Evolutionary conservation across 169 alveolate genomes (phyloP), one percentile per base, ranked within the genome.

Genomic region (Eimeria acervulina): DNA sequence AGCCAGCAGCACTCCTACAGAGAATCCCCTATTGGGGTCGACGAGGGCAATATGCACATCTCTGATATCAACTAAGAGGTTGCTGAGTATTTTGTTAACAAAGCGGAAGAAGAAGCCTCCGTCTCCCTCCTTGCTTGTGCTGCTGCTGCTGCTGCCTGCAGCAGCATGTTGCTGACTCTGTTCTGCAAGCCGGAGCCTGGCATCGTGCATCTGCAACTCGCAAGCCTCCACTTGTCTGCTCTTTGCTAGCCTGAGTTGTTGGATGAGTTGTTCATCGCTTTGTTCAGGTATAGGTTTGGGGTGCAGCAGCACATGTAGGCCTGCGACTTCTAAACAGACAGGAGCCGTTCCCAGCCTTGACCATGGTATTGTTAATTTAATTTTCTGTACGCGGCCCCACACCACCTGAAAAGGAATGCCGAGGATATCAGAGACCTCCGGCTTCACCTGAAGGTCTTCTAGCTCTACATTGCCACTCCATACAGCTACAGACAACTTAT

Each of bases 391-490:
- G 81, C 95, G 97, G 21, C 99, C 99, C 83, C 96, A 97, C 42
- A 97, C 96, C 28, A 97, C 96, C 47, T 96, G 97, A 42, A 97
- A 88, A 31, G 98, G 98, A 33, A 97, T 94, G 55, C 97, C 97
- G 28, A 97, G 95, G 85, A 87, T 96, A 78, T 97, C 98, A 33
- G 98, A 95, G 94, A 98, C 97, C 80, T 98, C 98, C 42, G 97
- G 97, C 97, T 98, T 98, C 38, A 98, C 95, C 72, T 97, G 97
- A 59, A 98, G 93, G 80, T 97, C 97, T 81, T 97, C 98, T 52
- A 98, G 96, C 80, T 96, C 97, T 40, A 98, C 97, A 95, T 98
- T 97, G 33, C 99, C 99, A n/a, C 98, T 97, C 99, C 99, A 98
- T n/a, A 98, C 98, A 10, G 98, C 99, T 94, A 98, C 96, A 80